phyloP scores from a whole-genome alignment of 352 stramenopile genomes.

The Pythium aphanidermatum region DNA sequence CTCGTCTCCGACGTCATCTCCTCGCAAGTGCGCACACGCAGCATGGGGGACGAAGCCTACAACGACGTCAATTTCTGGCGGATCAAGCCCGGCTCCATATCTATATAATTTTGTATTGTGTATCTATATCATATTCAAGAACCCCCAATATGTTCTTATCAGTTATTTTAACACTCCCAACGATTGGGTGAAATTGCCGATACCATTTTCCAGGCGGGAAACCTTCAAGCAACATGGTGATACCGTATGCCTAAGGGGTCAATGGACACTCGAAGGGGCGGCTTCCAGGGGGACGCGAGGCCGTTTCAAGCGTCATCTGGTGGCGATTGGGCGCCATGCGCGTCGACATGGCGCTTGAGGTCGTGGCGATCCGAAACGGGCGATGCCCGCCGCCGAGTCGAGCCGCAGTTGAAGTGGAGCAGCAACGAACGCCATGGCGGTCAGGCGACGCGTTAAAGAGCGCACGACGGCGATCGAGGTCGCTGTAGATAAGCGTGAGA shows the following conservation, averaged over 20 bases:
- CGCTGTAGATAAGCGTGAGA: background rate
- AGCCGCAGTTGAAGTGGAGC: background rate
- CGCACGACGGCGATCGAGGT: background rate
- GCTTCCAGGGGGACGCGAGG: background rate
- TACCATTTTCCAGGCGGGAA: no score
- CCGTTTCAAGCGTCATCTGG: background rate
- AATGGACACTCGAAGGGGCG: no score
- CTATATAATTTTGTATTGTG: background rate
- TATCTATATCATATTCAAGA: background rate
- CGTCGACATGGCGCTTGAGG: background rate
- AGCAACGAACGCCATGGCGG: conserved; percentile 4
- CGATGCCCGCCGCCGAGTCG: no score
- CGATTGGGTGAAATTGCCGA: no score
- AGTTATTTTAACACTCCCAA: no score
- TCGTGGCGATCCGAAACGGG: no score
- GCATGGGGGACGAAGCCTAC: conserved; percentile 71
- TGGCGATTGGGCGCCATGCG: background rate
- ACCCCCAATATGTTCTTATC: no score
- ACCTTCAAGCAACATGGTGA: no score
- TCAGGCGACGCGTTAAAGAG: conserved; percentile 9
- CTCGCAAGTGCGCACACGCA: conserved; percentile 39
- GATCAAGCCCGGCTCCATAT: conserved; percentile 46
- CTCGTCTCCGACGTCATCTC: conserved; percentile 49
- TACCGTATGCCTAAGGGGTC: no score
- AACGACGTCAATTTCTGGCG: conserved; percentile 87